phyloP scores from a whole-genome alignment of 2,329 filamentous ascomycete genomes.

The Dothideomycetes sp. region DNA sequence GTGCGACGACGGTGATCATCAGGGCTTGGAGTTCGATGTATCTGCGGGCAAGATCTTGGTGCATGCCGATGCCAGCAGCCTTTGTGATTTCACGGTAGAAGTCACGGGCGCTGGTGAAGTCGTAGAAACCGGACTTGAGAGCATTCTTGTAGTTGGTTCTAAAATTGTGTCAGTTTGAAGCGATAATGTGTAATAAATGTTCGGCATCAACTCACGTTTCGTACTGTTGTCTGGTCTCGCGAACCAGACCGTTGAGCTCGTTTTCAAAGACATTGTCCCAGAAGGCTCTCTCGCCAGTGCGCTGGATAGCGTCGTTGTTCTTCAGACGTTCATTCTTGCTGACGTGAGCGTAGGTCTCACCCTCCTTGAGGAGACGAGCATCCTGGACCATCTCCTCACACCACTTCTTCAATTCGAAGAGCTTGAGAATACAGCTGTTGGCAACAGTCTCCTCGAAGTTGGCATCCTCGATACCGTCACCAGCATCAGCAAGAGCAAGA shows the following conservation, averaged over 20 bases:
- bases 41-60: constrained; percentile 65
- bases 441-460: constrained; percentile 96
- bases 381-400: constrained; percentile 75
- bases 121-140: constrained; percentile 77
- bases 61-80: constrained; percentile 74
- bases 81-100: constrained; percentile 79
- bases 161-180: constrained; percentile 17
- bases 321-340: constrained; percentile 36
- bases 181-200: neutral
- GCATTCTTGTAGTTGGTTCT: constrained; percentile 73
- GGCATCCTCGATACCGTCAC: constrained; percentile 87
- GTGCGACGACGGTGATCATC: constrained; percentile 72
- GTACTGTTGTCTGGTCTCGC: constrained; percentile 71
- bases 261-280: constrained; percentile 88
- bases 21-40: constrained; percentile 84
- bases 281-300: constrained; percentile 66
- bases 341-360: constrained; percentile 33
- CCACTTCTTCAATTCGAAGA: constrained; percentile 81
- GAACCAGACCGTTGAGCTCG: constrained; percentile 77
- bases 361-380: constrained; percentile 34
- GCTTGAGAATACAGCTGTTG: constrained; percentile 78
- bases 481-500: constrained; percentile 86
- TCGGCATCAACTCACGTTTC: constrained; percentile 43
- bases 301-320: constrained; percentile 53
- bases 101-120: constrained; percentile 80